Evolutionary conservation across 2,329 filamentous ascomycete genomes (phyloP).

Genomic region (Coniochaeta sp.): DNA sequence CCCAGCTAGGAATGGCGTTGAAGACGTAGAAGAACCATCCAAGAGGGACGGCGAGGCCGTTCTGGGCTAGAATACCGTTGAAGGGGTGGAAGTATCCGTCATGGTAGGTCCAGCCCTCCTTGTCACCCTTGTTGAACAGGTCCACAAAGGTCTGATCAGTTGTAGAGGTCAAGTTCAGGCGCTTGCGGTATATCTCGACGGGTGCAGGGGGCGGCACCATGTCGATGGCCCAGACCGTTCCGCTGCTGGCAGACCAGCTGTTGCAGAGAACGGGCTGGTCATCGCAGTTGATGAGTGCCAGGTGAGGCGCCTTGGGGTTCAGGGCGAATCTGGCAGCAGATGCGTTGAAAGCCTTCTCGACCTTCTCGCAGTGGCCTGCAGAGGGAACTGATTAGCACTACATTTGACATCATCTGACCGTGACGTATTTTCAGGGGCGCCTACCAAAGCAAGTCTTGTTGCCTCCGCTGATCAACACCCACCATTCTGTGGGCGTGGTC

Average conservation of each 20-base stretch:
- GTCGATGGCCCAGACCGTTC: constrained; percentile 60
- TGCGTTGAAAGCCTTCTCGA: constrained; percentile 61
- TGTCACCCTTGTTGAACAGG: constrained; percentile 44
- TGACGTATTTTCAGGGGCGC: constrained; percentile 11
- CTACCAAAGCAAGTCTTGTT: constrained; percentile 71
- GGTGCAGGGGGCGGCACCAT: constrained; percentile 57
- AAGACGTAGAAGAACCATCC: constrained; percentile 64
- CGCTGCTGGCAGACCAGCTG: constrained; percentile 59
- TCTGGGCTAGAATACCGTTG: constrained; percentile 58
- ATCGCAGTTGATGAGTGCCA: constrained; percentile 68
- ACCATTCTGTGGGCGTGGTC: constrained; percentile 65
- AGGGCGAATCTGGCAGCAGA: constrained; percentile 56
- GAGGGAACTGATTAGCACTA: constrained; percentile 10
- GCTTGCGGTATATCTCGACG: constrained; percentile 57
- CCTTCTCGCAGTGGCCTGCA: constrained; percentile 54
- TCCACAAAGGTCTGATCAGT: constrained; percentile 56
- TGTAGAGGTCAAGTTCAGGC: constrained; percentile 62
- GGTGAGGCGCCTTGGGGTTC: constrained; percentile 55
- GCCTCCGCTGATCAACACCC: constrained; percentile 65
- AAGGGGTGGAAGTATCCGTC: constrained; percentile 73
- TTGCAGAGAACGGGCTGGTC: constrained; percentile 69
- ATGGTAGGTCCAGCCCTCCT: constrained; percentile 30
- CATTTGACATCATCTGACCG: neutral
- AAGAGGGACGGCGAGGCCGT: constrained; percentile 53
- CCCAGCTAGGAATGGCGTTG: constrained; percentile 63